Conservation (phyloP, 1,284 basidiomycete species). For the Omphalotus olearius region DNA sequence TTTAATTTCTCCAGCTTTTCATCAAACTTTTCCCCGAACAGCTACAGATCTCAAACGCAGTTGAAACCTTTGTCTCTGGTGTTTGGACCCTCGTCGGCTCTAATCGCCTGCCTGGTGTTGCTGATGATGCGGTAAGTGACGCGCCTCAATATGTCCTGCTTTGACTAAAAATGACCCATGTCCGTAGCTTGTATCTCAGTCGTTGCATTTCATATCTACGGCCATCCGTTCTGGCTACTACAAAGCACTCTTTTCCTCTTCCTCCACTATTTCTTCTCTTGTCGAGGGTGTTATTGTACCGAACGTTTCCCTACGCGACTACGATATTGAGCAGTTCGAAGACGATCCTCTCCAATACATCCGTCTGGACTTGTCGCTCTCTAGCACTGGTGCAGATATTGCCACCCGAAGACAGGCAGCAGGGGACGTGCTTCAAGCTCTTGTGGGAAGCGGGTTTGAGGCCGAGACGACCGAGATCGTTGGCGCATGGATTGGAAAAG, state of each 20-base stretch:
- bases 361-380: constrained; percentile 79
- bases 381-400: constrained; percentile 52
- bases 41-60: constrained; percentile 63
- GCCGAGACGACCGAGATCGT: constrained; percentile 83
- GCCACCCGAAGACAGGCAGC: constrained; percentile 89
- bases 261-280: constrained; percentile 79
- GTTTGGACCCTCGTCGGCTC: constrained; percentile 88
- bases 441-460: constrained; percentile 75
- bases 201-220: constrained; percentile 88
- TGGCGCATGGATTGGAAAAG: constrained; percentile 76
- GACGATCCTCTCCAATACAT: constrained; percentile 97
- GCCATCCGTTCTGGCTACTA: constrained; percentile 87
- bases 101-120: constrained; percentile 63
- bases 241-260: constrained; percentile 64
- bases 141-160: not conserved
- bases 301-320: constrained; percentile 84
- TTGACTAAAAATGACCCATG: constrained; percentile 10
- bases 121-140: constrained; percentile 73
- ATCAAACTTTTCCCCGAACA: constrained; percentile 91
- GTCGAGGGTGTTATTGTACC: constrained; percentile 91
- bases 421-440: constrained; percentile 86
- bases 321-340: constrained; percentile 95
- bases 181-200: constrained; percentile 83
- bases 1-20: constrained; percentile 57
- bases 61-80: constrained; percentile 83